Evolutionary conservation across 192 early-diverging fungal species (phyloP), one percentile per base, ranked within the genome.

Genomic region (Kickxella alabastrina): DNA sequence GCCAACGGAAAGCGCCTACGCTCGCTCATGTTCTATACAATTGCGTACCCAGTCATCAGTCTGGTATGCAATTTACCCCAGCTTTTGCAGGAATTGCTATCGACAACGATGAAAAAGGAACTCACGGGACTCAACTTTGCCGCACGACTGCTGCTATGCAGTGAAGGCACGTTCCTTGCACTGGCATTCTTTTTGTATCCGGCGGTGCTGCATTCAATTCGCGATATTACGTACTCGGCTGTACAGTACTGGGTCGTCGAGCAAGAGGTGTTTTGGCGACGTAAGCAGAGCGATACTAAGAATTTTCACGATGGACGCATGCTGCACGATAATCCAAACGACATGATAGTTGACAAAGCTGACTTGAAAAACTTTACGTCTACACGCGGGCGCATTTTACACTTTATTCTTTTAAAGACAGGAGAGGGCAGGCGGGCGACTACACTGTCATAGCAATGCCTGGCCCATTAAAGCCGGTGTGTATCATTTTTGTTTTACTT

Each of bases 171-270:
- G 14, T 64, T 68, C 13, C 32, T 75, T 28, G 40, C 65, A 17
- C 26, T 75, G 2, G 49, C 65, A 8, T 75, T 75, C 31, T 75
- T 75, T 31, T 18, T 55, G 1, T 75, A 75, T 13, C 72, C 72
- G 1, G 72, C 72, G 5, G 61, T 75, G 4, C 47, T 45, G 9
- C 72, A 75, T 22, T 75, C 72, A 14, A 65, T 68, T 0, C 65
- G 72, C 31, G 72, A 75, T 22, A 40, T 75, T 13, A 65, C 43
- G 2, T 57, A 75, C 27, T 37, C 53, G 39, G 65, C 65, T 13
- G 61, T 75, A 10, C 65, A 68, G 39, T 75, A 75, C 26, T 75
- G 72, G 72, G 65, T 75, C 6, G 32, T 75, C 24, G 72, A 75
- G 36, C 72, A 75, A 21, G 72, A 75, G 34, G 72, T 68, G 41